Conservation (phyloP, 305 asterid species). For the Fraxinus sp. region DNA sequence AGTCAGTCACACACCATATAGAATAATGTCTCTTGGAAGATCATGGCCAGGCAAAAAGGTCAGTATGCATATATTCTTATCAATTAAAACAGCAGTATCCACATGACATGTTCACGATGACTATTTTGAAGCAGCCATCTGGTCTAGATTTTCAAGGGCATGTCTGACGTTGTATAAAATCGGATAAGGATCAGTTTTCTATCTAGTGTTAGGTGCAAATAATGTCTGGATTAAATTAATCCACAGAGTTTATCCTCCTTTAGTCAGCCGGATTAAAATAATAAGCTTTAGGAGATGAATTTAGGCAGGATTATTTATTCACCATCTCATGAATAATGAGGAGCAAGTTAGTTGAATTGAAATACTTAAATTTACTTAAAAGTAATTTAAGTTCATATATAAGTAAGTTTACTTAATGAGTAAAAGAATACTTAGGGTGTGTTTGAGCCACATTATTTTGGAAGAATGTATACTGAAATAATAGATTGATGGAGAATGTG, state of each 20-base stretch:
- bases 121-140: not conserved
- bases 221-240: not conserved
- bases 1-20: not conserved
- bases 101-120: not conserved
- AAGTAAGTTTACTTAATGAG: not conserved
- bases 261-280: not conserved
- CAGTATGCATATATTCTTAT: not conserved
- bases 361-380: not conserved
- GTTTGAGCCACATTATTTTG: too few species aligned
- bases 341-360: not conserved
- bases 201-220: not conserved
- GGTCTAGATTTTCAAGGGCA: not conserved
- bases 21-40: not conserved
- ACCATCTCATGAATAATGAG: not conserved
- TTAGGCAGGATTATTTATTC: not conserved
- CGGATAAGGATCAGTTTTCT: not conserved
- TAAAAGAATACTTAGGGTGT: too few species aligned
- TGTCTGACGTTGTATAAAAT: not conserved
- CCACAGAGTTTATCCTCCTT: not conserved
- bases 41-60: not conserved
- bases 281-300: not conserved
- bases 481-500: too few species aligned
- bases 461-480: too few species aligned
- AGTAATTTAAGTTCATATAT: not conserved
- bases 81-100: not conserved